Evolutionary conservation across 768 basidiomycete species (phyloP).

Genomic region (Mycena vitilis): DNA sequence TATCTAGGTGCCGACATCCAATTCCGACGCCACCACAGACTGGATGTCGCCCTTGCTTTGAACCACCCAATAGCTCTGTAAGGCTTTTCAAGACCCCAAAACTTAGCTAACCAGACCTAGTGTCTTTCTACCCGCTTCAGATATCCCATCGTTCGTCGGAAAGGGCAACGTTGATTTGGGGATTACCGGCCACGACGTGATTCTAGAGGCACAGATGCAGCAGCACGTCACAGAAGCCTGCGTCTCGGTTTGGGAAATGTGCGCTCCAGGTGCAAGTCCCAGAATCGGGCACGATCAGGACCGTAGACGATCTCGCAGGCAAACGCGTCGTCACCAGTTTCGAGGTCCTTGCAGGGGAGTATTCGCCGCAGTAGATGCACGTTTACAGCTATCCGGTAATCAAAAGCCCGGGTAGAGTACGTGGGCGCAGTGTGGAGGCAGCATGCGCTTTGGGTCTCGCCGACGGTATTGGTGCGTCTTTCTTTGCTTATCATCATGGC

Average conservation of each 20-base stretch:
- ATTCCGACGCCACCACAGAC: slow-evolving; percentile 85
- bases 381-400: slow-evolving; percentile 58
- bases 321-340: slow-evolving; percentile 96
- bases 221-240: slow-evolving; percentile 74
- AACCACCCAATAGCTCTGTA: slow-evolving; percentile 96
- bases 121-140: slow-evolving; percentile 95
- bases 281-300: slow-evolving; percentile 74
- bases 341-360: slow-evolving; percentile 84
- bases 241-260: slow-evolving; percentile 94
- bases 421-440: slow-evolving; percentile 97
- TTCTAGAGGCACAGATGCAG: slow-evolving; percentile 90
- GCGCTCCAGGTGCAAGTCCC: slow-evolving; percentile 92
- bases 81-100: slow-evolving; percentile 39
- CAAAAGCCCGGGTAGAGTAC: slow-evolving; percentile 85
- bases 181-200: slow-evolving; percentile 99
- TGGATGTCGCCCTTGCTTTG: slow-evolving; percentile 91
- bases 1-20: slow-evolving; percentile 91
- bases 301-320: slow-evolving; percentile 84
- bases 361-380: slow-evolving; percentile 75
- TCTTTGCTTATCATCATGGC: background rate
- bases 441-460: slow-evolving; percentile 96
- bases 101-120: slow-evolving; percentile 51
- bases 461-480: slow-evolving; percentile 88
- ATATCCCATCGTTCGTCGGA: slow-evolving; percentile 98
- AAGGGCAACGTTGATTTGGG: slow-evolving; percentile 95